Evolutionary conservation across 2,329 filamentous ascomycete species (phyloP).

Genomic region (Pseudopithomyces chartarum): DNA sequence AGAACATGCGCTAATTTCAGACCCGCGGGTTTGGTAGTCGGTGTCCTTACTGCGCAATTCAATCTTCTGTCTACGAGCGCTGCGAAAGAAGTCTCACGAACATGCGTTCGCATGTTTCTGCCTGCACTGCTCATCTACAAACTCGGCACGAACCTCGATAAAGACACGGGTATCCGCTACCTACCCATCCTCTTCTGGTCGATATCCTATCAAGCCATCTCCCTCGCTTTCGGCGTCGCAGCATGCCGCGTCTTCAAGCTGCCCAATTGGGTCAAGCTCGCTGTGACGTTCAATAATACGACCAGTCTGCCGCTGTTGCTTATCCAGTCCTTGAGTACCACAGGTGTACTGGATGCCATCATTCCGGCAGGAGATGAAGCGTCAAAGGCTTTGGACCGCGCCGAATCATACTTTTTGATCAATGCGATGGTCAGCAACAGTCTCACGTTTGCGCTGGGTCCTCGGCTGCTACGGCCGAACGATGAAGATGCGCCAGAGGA

Average conservation of each 20-base stretch:
- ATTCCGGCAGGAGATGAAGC: slow-evolving; percentile 53
- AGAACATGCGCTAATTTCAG: no score
- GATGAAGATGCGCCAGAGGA: slow-evolving; percentile 50
- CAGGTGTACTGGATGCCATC: slow-evolving; percentile 59
- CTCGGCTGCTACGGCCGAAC: slow-evolving; percentile 58
- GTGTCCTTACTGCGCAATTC: slow-evolving; percentile 57
- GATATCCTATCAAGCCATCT: slow-evolving; percentile 55
- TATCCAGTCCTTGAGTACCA: slow-evolving; percentile 58
- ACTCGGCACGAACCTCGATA: slow-evolving; percentile 56
- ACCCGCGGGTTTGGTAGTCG: slow-evolving; percentile 49
- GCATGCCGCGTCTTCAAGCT: slow-evolving; percentile 54
- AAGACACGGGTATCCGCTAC: slow-evolving; percentile 55
- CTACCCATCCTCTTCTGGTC: slow-evolving; percentile 58
- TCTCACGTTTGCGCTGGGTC: slow-evolving; percentile 68
- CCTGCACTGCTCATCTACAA: slow-evolving; percentile 60
- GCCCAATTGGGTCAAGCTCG: slow-evolving; percentile 59
- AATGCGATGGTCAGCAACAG: slow-evolving; percentile 68
- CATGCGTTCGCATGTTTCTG: slow-evolving; percentile 59
- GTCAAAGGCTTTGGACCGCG: slow-evolving; percentile 59
- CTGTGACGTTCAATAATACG: slow-evolving; percentile 63
- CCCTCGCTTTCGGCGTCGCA: slow-evolving; percentile 53
- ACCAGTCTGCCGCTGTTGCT: slow-evolving; percentile 59
- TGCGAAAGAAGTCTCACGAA: slow-evolving; percentile 58
- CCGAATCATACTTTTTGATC: slow-evolving; percentile 69
- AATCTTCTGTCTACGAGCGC: slow-evolving; percentile 53